A percentile compares a stretch with the other conserved stretches of the same genome.
Conservation (phyloP, 1,284 basidiomycete genomes). For the Ustilago hordei region DNA sequence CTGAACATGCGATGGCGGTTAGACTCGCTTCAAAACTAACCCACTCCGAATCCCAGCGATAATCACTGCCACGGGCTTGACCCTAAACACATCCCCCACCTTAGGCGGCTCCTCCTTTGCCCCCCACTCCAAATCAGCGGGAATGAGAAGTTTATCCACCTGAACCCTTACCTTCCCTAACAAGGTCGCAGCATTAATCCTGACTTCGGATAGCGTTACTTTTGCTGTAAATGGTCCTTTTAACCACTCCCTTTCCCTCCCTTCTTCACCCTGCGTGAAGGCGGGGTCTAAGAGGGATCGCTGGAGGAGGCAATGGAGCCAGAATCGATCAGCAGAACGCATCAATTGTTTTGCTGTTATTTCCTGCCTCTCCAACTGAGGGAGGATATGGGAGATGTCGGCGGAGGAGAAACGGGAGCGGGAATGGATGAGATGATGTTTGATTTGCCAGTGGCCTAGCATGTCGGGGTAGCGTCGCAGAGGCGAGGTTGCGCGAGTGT, state of each 20-base stretch:
- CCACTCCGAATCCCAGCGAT: conserved; percentile 35
- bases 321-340: conserved; percentile 39
- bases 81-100: conserved; percentile 22
- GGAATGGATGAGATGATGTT: conserved; percentile 74
- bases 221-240: conserved; percentile 29
- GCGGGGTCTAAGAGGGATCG: conserved; percentile 15
- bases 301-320: conserved; percentile 40
- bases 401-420: conserved; percentile 8
- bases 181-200: conserved; percentile 29
- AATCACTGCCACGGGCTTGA: conserved; percentile 19
- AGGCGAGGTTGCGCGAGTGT: conserved; percentile 87
- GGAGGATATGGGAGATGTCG: conserved; percentile 28
- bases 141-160: conserved; percentile 34
- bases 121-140: conserved; percentile 49
- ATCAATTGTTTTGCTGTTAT: conserved; percentile 35
- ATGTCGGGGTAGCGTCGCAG: conserved; percentile 87
- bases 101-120: conserved; percentile 13
- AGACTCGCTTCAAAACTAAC: conserved; percentile 24
- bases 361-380: conserved; percentile 54
- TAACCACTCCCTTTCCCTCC: neutral
- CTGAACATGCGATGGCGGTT: neutral
- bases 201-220: conserved; percentile 39
- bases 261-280: neutral
- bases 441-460: conserved; percentile 93
- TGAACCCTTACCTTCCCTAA: conserved; percentile 40